Conservation (phyloP, 352 stramenopile species). For the Phytopythium helicoides region DNA sequence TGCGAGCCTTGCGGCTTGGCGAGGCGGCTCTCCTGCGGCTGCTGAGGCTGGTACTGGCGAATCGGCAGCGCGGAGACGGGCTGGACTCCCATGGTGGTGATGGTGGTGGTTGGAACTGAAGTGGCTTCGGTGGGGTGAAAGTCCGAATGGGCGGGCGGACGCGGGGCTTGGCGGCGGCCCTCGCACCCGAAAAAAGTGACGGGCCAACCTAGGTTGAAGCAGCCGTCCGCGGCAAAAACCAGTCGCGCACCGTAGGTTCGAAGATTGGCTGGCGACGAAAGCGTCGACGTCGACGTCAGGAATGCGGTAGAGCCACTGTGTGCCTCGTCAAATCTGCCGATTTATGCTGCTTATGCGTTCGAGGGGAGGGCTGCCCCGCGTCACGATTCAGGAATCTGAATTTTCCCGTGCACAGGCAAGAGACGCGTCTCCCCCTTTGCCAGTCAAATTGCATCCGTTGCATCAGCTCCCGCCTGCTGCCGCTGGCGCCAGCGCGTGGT, state of each 20-base stretch:
- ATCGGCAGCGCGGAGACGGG: constrained; percentile 15
- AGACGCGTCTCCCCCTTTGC: too few relatives aligned
- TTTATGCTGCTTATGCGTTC: too few relatives aligned
- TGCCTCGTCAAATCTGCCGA: not conserved
- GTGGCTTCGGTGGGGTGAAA: not conserved
- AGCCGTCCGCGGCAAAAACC: not conserved
- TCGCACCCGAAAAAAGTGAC: constrained; percentile 6
- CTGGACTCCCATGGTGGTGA: constrained; percentile 44
- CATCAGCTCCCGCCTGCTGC: too few relatives aligned
- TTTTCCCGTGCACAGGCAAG: too few relatives aligned
- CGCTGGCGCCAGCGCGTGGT: too few relatives aligned
- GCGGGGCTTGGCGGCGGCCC: too few relatives aligned
- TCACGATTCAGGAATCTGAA: constrained; percentile 6
- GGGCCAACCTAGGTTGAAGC: constrained; percentile 3
- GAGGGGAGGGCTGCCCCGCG: too few relatives aligned
- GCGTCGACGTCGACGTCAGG: not conserved
- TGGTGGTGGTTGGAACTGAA: not conserved
- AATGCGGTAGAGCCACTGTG: not conserved
- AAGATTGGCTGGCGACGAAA: not conserved
- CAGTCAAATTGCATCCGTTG: too few relatives aligned
- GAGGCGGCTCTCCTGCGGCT: constrained; percentile 15
- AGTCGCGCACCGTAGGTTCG: not conserved
- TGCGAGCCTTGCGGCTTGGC: constrained; percentile 21
- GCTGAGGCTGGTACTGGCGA: constrained; percentile 9
- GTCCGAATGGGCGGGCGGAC: not conserved